A percentile compares a stretch with the other conserved stretches of the same genome.
These are phyloP conservation scores for Raffaelea albimanens DNA, from an alignment of 2,329 filamentous ascomycete species.

Conservation along the genomic window DNA sequence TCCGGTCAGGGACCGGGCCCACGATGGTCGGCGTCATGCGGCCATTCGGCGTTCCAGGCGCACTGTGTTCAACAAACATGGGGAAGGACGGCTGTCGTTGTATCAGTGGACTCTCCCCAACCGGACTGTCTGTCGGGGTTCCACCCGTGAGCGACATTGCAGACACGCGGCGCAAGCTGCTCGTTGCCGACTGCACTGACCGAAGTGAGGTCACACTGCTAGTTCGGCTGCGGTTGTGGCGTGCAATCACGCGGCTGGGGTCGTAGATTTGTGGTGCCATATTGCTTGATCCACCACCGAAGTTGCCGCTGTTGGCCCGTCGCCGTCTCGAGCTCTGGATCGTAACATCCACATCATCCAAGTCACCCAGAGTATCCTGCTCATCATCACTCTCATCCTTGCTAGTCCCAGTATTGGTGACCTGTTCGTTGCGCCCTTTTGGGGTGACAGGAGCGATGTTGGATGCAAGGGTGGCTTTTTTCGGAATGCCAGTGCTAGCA, in stretches of 20 bases:
- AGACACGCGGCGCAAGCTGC: neutral
- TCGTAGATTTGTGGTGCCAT: slow-evolving; percentile 7
- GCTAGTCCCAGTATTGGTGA: too few relatives aligned
- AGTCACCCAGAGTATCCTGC: slow-evolving; percentile 4
- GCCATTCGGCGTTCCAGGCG: neutral
- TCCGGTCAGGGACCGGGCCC: slow-evolving; percentile 2
- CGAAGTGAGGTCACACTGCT: slow-evolving; percentile 8
- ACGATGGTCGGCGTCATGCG: slow-evolving; percentile 1
- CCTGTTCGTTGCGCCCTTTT: too few relatives aligned
- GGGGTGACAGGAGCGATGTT: too few relatives aligned
- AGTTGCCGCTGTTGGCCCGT: slow-evolving; percentile 2
- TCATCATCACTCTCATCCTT: neutral
- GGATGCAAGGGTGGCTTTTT: too few relatives aligned
- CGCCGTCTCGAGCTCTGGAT: neutral
- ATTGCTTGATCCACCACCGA: neutral
- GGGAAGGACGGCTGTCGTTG: neutral
- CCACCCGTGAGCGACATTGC: neutral
- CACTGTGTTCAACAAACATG: neutral
- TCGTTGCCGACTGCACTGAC: slow-evolving; percentile 5
- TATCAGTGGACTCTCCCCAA: neutral
- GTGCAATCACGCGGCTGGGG: slow-evolving; percentile 9
- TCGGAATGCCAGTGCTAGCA: too few relatives aligned
- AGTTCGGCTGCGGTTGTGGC: slow-evolving; percentile 9
- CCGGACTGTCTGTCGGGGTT: neutral
- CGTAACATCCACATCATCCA: neutral